Percentiles rank a stretch among this genome's conserved stretches.
Evolutionary conservation across 768 basidiomycete genomes (phyloP).

Genomic region (Chlorophyllum brunneum): DNA sequence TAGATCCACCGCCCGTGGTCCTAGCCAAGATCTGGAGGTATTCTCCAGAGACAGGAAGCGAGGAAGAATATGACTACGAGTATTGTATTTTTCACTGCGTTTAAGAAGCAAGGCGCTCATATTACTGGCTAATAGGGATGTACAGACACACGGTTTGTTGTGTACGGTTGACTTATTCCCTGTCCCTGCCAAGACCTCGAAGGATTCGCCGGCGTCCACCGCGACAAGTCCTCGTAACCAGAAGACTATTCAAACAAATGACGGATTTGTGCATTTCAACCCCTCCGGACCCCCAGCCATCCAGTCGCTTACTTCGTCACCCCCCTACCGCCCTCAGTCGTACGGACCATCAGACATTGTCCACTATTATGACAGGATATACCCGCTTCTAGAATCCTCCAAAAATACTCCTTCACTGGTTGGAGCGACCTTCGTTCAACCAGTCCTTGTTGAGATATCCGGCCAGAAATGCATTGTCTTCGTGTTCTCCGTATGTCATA

Average conservation of each 20-base stretch:
- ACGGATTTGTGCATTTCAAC: conserved; percentile 10
- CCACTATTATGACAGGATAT: conserved; percentile 33
- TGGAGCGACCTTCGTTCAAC: conserved; percentile 60
- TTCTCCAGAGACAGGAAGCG: conserved; percentile 33
- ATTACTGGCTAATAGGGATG: conserved; percentile 42
- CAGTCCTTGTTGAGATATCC: conserved; percentile 48
- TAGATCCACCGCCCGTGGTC: conserved; percentile 66
- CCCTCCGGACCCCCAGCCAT: conserved; percentile 12
- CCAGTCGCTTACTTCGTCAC: conserved; percentile 6
- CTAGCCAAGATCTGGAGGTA: conserved; percentile 46
- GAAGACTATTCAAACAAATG: conserved; percentile 3
- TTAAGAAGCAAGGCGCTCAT: conserved; percentile 13
- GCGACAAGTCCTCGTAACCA: conserved; percentile 1
- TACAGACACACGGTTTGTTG: conserved; percentile 62
- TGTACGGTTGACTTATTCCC: conserved; percentile 80
- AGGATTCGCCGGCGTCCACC: conserved; percentile 7
- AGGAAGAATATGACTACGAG: conserved; percentile 44
- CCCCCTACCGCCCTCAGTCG: conserved; percentile 9
- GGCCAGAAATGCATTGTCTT: conserved; percentile 58
- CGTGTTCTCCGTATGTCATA: conserved; percentile 53
- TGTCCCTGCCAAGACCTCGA: conserved; percentile 31
- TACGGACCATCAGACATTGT: conserved; percentile 32
- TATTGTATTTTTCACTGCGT: conserved; percentile 22
- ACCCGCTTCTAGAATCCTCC: conserved; percentile 42
- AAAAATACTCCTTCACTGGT: conserved; percentile 52